Conservation (phyloP, 257 asterid species). For the Anisodus tanguticus region DNA sequence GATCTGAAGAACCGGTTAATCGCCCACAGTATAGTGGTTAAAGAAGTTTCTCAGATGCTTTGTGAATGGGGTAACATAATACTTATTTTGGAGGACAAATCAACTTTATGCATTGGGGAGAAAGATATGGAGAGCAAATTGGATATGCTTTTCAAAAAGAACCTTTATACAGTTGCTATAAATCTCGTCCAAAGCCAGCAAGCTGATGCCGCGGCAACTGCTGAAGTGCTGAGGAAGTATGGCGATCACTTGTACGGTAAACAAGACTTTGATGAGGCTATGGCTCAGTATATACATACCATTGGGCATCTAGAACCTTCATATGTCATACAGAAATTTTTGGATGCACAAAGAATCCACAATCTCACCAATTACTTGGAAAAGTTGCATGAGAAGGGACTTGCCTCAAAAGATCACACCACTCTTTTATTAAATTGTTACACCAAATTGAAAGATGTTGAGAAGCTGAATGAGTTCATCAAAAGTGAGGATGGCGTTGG, state of each 20-base stretch:
- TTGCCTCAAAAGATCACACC: conserved; percentile 94
- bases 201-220: conserved; percentile 96
- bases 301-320: conserved; percentile 98
- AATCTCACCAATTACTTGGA: conserved; percentile 93
- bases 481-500: conserved; percentile 83
- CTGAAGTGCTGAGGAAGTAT: conserved; percentile 93
- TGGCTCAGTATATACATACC: conserved; percentile 88
- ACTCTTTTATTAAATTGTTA: conserved; percentile 93
- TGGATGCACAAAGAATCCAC: conserved; percentile 96
- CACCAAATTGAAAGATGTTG: conserved; percentile 94
- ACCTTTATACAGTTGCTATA: conserved; percentile 88
- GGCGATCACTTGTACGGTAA: conserved; percentile 90
- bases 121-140: conserved; percentile 99
- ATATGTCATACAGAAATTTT: conserved; percentile 87
- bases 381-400: conserved; percentile 91
- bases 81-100: conserved; percentile 82
- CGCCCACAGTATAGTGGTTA: conserved; percentile 76
- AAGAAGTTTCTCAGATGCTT: conserved; percentile 91
- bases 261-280: conserved; percentile 87
- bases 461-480: conserved; percentile 80
- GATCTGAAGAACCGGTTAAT: conserved; percentile 90
- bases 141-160: conserved; percentile 97
- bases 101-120: conserved; percentile 82
- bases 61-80: conserved; percentile 95
- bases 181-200: conserved; percentile 95